These are phyloP conservation scores for Psilocybe mexicana DNA, from an alignment of 1,284 basidiomycete species.

Conservation along the genomic window DNA sequence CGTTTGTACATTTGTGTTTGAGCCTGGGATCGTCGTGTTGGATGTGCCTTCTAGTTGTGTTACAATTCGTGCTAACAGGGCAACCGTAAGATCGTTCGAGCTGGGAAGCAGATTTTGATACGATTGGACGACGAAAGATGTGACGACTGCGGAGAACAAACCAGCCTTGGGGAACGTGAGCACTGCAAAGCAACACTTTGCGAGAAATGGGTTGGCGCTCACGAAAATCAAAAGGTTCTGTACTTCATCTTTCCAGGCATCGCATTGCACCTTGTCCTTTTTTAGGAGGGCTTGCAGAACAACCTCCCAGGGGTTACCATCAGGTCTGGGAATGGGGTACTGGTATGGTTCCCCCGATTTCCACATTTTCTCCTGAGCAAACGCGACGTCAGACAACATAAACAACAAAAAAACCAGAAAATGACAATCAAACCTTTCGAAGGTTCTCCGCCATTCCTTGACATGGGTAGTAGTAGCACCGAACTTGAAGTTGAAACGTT, in stretches of 20 bases:
- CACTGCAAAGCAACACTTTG: no score
- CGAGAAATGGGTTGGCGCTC: not conserved
- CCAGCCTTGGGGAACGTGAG: slow-evolving; percentile 16
- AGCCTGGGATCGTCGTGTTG: not conserved
- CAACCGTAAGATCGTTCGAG: slow-evolving; percentile 12
- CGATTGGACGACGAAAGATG: slow-evolving; percentile 23
- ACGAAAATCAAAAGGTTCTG: slow-evolving; percentile 27
- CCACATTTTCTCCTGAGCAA: slow-evolving; percentile 11
- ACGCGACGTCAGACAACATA: no score
- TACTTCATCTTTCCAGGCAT: slow-evolving; percentile 27
- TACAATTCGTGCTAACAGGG: slow-evolving; percentile 17
- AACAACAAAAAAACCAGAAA: no score
- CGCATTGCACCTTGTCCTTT: slow-evolving; percentile 20
- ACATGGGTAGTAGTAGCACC: no score
- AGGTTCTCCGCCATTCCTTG: no score
- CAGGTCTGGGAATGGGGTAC: slow-evolving; percentile 18
- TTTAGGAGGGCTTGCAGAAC: slow-evolving; percentile 16
- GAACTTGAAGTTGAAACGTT: no score
- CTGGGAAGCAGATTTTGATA: slow-evolving; percentile 21
- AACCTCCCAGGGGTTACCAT: slow-evolving; percentile 22
- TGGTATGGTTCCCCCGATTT: slow-evolving; percentile 16
- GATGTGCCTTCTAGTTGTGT: slow-evolving; percentile 10
- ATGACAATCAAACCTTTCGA: no score
- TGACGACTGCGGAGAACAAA: slow-evolving; percentile 27
- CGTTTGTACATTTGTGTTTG: not conserved